A percentile compares a stretch with the other conserved stretches of the same genome.
Evolutionary conservation across 2,329 filamentous ascomycete species (phyloP).

Genomic region (Paraconiothyrium brasiliense): DNA sequence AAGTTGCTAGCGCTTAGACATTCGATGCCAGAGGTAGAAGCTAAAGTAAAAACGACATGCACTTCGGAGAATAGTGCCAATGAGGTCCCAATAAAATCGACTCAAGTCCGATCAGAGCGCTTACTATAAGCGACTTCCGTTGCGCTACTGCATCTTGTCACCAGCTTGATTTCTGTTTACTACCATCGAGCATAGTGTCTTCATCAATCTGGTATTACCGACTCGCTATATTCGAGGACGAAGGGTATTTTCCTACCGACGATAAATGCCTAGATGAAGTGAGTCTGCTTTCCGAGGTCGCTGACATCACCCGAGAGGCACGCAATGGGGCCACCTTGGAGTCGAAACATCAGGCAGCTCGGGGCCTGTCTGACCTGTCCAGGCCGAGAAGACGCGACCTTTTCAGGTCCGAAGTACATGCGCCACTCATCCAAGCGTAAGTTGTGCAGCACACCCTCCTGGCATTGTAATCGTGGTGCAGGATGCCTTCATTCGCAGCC

Average conservation of each 20-base stretch:
- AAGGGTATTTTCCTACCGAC: background rate
- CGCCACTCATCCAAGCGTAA: background rate
- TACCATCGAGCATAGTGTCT: background rate
- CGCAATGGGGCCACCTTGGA: background rate
- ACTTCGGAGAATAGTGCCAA: background rate
- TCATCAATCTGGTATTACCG: background rate
- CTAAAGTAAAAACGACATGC: background rate
- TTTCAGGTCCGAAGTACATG: background rate
- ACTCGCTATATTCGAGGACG: background rate
- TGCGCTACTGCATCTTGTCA: background rate
- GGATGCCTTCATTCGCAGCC: background rate
- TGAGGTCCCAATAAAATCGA: background rate
- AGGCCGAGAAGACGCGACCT: background rate
- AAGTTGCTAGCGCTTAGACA: too few species aligned
- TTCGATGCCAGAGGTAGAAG: too few species aligned
- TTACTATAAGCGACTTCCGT: background rate
- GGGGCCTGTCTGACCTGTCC: background rate
- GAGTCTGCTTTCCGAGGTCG: background rate
- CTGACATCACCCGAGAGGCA: background rate
- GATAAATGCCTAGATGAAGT: background rate
- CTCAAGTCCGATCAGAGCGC: background rate
- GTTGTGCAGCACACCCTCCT: background rate
- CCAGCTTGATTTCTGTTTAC: background rate
- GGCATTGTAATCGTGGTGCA: background rate
- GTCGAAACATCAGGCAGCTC: background rate